A percentile compares a stretch with the other conserved stretches of the same genome.
Conservation (phyloP, 2,329 filamentous ascomycete genomes). For the Bipolaris victoriae region DNA sequence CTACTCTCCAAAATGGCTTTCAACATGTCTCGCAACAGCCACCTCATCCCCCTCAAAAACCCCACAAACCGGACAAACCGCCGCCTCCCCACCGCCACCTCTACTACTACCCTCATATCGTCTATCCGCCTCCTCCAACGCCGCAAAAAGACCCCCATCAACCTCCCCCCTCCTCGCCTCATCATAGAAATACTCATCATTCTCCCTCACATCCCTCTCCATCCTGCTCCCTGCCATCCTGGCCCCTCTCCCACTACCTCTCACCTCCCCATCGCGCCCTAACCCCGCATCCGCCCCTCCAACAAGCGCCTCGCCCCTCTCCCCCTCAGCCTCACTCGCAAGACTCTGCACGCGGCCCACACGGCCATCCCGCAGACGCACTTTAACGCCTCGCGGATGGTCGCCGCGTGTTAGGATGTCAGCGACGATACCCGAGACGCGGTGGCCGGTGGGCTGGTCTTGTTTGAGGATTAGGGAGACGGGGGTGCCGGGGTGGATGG, state of each 20-base stretch:
- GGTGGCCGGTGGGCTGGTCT: constrained; percentile 75
- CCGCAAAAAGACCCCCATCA: constrained; percentile 28
- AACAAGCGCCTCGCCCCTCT: constrained; percentile 34
- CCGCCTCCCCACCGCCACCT: constrained; percentile 36
- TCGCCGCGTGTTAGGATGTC: constrained; percentile 75
- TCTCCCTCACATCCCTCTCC: constrained; percentile 38
- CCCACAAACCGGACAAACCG: constrained; percentile 68
- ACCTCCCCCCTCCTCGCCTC: constrained; percentile 20
- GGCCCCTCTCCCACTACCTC: constrained; percentile 1
- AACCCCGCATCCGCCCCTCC: constrained; percentile 31
- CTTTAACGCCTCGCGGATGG: constrained; percentile 80
- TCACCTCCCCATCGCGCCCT: constrained; percentile 36
- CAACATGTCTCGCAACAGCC: constrained; percentile 72
- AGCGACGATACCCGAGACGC: constrained; percentile 70
- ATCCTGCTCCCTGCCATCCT: constrained; percentile 24
- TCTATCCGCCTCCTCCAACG: constrained; percentile 37
- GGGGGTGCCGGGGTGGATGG: constrained; percentile 63
- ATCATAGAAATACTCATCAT: constrained; percentile 41
- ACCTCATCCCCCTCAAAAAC: constrained; percentile 71
- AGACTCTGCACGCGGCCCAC: constrained; percentile 76
- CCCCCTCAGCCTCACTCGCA: constrained; percentile 37
- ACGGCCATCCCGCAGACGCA: constrained; percentile 72
- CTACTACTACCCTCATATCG: constrained; percentile 17
- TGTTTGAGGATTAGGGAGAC: constrained; percentile 78
- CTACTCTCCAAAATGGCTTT: constrained; percentile 57